Percentiles rank a stretch among this genome's conserved stretches.
These are phyloP conservation scores for Paspalum notatum DNA, from an alignment of 176 grass and related monocot genomes.

Conservation along the genomic window DNA sequence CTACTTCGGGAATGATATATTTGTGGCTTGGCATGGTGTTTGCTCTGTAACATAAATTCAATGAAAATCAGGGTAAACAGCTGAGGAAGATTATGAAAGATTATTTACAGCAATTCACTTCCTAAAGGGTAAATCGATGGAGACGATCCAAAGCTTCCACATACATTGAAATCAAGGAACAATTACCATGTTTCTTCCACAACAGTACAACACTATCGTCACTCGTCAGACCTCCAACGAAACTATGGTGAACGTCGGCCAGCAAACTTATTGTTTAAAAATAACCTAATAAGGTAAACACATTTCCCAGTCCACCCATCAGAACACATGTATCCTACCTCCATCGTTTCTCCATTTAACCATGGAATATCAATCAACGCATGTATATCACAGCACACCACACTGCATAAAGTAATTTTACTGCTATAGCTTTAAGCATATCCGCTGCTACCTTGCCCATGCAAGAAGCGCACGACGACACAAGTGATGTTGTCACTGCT, in stretches of 20 bases:
- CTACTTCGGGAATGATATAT: too few species aligned
- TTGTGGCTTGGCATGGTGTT: too few species aligned
- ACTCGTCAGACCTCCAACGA: neutral
- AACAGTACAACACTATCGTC: constrained; percentile 31
- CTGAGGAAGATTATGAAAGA: too few species aligned
- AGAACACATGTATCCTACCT: constrained; percentile 38
- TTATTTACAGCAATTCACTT: too few species aligned
- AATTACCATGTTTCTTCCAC: neutral
- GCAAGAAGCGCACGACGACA: constrained; percentile 57
- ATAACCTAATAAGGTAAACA: constrained; percentile 27
- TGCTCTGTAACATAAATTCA: too few species aligned
- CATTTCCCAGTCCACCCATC: constrained; percentile 11
- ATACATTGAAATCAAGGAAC: neutral
- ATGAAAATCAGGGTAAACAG: too few species aligned
- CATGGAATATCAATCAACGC: constrained; percentile 27
- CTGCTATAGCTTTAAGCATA: constrained; percentile 27
- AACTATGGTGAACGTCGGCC: constrained; percentile 4
- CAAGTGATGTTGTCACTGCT: constrained; percentile 70
- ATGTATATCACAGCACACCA: constrained; percentile 22
- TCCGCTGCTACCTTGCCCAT: constrained; percentile 48
- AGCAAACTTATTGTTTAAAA: constrained; percentile 51
- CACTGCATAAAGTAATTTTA: constrained; percentile 1
- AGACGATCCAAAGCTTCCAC: too few species aligned
- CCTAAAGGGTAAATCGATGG: too few species aligned
- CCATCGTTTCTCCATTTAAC: constrained; percentile 21